These are phyloP conservation scores for Colletotrichum phormii DNA, from an alignment of 2,329 filamentous ascomycete genomes.

Conservation along the genomic window DNA sequence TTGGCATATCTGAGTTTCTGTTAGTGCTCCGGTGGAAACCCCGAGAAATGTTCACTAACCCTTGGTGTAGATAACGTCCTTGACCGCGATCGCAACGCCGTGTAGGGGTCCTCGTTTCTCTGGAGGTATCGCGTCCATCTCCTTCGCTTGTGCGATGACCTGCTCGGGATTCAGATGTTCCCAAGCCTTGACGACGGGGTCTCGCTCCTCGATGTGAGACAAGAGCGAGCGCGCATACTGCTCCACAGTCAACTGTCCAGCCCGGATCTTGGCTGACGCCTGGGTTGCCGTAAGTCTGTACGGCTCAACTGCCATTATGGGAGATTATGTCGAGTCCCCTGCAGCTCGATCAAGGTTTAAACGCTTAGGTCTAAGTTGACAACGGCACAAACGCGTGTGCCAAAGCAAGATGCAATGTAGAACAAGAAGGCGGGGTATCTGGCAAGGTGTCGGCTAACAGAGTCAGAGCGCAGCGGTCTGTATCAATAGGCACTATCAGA, in stretches of 20 bases:
- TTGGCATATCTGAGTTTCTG: constrained; percentile 62
- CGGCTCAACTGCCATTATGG: constrained; percentile 19
- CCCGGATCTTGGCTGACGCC: constrained; percentile 50
- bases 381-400: background rate
- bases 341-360: background rate
- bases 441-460: background rate
- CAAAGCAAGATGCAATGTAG: background rate
- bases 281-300: constrained; percentile 54
- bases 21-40: background rate
- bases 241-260: constrained; percentile 58
- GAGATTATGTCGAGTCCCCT: background rate
- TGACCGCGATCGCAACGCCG: constrained; percentile 68
- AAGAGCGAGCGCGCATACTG: constrained; percentile 61
- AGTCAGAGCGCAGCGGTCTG: constrained; percentile 4
- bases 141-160: constrained; percentile 61
- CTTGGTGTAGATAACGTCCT: constrained; percentile 70
- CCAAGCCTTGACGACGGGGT: constrained; percentile 62
- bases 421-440: background rate
- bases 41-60: constrained; percentile 43
- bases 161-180: constrained; percentile 56
- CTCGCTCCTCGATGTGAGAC: constrained; percentile 55
- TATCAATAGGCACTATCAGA: background rate
- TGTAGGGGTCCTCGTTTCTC: constrained; percentile 65
- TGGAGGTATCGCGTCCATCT: constrained; percentile 60
- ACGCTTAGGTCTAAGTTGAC: background rate